Percentiles rank a stretch among this genome's conserved stretches.
Evolutionary conservation across 768 basidiomycete species (phyloP).

Genomic region (Amanita fuliginea): DNA sequence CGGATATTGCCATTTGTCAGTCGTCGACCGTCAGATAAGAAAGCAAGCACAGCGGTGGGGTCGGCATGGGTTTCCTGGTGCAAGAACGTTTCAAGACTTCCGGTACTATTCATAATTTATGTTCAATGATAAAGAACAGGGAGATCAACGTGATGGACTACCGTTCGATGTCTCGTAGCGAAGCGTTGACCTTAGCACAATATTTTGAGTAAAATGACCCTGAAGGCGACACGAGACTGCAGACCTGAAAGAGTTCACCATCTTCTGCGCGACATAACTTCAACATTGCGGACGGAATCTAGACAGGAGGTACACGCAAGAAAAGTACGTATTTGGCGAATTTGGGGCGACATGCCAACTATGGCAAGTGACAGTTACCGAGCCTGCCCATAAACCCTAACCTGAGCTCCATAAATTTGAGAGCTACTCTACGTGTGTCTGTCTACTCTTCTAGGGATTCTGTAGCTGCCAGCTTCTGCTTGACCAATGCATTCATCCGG

Average conservation of each 20-base stretch:
- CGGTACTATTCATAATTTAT: constrained; percentile 29
- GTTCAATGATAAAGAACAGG: constrained; percentile 5
- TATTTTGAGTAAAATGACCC: not conserved
- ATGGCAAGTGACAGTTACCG: constrained; percentile 2
- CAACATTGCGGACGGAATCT: constrained; percentile 29
- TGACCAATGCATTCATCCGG: constrained; percentile 77
- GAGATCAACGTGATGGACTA: constrained; percentile 9
- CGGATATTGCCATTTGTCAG: constrained; percentile 61
- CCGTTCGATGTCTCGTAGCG: constrained; percentile 73
- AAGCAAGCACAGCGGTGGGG: constrained; percentile 60
- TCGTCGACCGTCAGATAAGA: constrained; percentile 70
- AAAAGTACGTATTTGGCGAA: not conserved
- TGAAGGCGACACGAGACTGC: constrained; percentile 7
- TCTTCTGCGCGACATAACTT: constrained; percentile 58
- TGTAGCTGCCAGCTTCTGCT: constrained; percentile 43
- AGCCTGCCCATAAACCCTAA: constrained; percentile 4
- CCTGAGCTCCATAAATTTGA: constrained; percentile 4
- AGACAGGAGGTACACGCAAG: not conserved
- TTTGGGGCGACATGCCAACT: constrained; percentile 2
- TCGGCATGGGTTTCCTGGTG: constrained; percentile 64
- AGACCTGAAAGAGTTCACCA: constrained; percentile 50
- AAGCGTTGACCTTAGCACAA: constrained; percentile 41
- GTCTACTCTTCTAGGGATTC: constrained; percentile 13
- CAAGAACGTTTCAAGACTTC: constrained; percentile 61
- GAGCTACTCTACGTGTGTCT: not conserved